These are phyloP conservation scores for Mollisia scopiformis DNA, from an alignment of 2,329 filamentous ascomycete species.

Conservation along the genomic window DNA sequence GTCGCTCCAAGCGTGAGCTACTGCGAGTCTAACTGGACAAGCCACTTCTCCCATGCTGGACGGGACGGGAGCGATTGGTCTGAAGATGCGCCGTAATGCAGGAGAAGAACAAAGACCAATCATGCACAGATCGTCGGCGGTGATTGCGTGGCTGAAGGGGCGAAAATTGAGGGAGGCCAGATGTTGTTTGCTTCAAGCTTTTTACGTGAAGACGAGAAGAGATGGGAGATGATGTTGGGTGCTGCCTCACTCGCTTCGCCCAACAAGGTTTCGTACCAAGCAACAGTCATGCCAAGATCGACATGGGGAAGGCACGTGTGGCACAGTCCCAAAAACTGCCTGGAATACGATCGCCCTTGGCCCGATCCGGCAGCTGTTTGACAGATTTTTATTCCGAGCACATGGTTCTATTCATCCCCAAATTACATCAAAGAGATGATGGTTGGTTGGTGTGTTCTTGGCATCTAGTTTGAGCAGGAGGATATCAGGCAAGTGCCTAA, in stretches of 20 bases:
- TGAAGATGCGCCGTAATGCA: neutral
- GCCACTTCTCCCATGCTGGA: neutral
- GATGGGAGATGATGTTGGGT: neutral
- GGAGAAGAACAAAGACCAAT: neutral
- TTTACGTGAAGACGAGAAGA: neutral
- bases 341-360: neutral
- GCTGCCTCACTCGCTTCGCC: neutral
- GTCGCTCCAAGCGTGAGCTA: no score
- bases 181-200: neutral
- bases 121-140: neutral
- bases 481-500: neutral
- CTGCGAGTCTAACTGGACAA: no score
- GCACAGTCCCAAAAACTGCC: neutral
- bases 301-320: neutral
- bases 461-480: neutral
- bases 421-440: neutral
- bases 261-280: neutral
- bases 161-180: neutral
- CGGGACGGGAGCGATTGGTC: neutral
- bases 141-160: slow-evolving; percentile 1
- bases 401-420: neutral
- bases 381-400: neutral
- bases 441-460: neutral
- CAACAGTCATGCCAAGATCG: neutral
- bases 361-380: neutral